Percentiles rank a stretch among this genome's conserved stretches.
Evolutionary conservation across 2,329 filamentous ascomycete genomes (phyloP).

Genomic region (Aspergillus sp.): DNA sequence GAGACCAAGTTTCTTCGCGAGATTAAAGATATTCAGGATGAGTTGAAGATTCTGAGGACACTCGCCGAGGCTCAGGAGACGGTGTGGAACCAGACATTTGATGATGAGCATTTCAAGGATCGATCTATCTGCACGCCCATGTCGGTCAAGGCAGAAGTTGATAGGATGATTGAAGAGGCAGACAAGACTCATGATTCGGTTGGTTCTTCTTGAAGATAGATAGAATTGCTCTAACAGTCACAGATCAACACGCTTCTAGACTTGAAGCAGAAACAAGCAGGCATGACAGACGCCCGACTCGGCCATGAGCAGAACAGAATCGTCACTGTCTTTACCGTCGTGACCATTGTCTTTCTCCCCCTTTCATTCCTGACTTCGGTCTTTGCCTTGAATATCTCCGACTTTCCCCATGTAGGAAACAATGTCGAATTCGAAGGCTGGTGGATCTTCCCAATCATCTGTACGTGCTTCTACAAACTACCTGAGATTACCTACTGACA

Average conservation of each 20-base stretch:
- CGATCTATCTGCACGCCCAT: too few species aligned
- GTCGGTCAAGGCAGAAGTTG: conserved; percentile 2
- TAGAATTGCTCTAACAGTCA: too few species aligned
- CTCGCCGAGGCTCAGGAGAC: conserved; percentile 10
- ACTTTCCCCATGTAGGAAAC: conserved; percentile 9
- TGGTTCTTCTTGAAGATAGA: too few species aligned
- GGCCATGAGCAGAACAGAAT: conserved; percentile 9
- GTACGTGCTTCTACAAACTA: conserved; percentile 1
- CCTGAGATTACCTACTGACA: too few species aligned
- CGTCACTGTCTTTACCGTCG: conserved; percentile 14
- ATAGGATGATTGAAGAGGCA: conserved; percentile 8
- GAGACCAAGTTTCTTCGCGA: conserved; percentile 5
- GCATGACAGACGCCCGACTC: conserved; percentile 9
- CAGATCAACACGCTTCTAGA: conserved; percentile 6
- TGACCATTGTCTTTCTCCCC: conserved; percentile 13
- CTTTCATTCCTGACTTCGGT: conserved; percentile 13
- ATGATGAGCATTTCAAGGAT: neutral
- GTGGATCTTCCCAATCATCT: conserved; percentile 14
- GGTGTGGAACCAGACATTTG: conserved; percentile 7
- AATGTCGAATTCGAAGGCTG: conserved; percentile 4
- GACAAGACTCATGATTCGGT: conserved; percentile 8
- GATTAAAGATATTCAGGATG: conserved; percentile 19
- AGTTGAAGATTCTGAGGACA: conserved; percentile 16
- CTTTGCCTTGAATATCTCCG: conserved; percentile 11
- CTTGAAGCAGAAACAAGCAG: conserved; percentile 15